Percentiles rank a stretch among this genome's conserved stretches.
phyloP scores from a whole-genome alignment of 2,329 filamentous ascomycete species.

The Neofusicoccum parvum region DNA sequence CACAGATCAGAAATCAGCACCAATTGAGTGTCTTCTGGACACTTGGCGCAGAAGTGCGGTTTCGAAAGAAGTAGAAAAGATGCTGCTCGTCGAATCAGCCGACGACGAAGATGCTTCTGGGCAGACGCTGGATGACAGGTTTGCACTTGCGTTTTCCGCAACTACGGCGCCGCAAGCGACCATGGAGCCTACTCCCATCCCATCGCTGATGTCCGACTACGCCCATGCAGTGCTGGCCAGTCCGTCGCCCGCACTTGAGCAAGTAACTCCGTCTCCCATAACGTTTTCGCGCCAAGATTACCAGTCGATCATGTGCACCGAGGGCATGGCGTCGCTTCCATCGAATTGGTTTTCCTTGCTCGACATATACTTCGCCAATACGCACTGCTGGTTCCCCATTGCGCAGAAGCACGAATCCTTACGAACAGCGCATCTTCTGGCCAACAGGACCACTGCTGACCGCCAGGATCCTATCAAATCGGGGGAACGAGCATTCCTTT shows the following conservation, averaged over 20 bases:
- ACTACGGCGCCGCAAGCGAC: background rate
- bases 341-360: background rate
- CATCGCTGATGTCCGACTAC: background rate
- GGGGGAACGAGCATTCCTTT: background rate
- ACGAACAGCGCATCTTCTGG: background rate
- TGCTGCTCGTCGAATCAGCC: background rate
- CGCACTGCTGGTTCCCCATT: background rate
- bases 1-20: background rate
- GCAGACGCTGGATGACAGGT: background rate
- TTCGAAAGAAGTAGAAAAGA: background rate
- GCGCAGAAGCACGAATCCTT: background rate
- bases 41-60: background rate
- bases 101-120: background rate
- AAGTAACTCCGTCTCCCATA: no score
- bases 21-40: background rate
- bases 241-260: background rate
- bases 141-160: background rate
- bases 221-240: background rate
- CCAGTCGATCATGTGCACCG: no score
- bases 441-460: background rate
- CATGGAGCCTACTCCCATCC: no score
- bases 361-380: background rate
- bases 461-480: background rate
- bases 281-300: no score
- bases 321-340: background rate